Conservation (phyloP, 2,329 filamentous ascomycete genomes). For the Juglanconis oblonga region DNA sequence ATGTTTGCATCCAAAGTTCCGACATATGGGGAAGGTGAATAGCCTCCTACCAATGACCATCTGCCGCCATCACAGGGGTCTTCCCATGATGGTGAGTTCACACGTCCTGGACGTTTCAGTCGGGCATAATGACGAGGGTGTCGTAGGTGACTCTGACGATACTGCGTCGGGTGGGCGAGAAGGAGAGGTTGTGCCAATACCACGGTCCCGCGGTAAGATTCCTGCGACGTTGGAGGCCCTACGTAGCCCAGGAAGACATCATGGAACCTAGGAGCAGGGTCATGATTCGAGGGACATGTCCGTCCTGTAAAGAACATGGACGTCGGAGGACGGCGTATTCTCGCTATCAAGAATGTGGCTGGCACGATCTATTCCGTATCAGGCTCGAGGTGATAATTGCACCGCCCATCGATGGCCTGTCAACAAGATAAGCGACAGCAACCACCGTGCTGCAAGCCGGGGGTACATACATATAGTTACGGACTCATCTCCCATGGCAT, state of each 20-base stretch:
- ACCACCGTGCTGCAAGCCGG: background rate
- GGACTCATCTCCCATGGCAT: background rate
- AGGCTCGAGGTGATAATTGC: background rate
- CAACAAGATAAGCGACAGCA: background rate
- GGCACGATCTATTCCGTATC: background rate
- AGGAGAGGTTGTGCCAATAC: background rate
- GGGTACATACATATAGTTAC: background rate
- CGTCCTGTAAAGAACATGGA: background rate
- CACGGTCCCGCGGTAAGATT: background rate
- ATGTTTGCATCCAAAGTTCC: constrained; percentile 1
- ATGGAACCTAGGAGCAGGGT: background rate
- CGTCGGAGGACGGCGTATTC: background rate
- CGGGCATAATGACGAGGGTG: background rate
- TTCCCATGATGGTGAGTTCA: background rate
- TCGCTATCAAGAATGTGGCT: background rate
- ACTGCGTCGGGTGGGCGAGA: background rate
- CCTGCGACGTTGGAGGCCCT: too few relatives aligned
- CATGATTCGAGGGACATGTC: background rate
- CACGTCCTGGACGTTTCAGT: background rate
- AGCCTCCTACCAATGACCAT: background rate
- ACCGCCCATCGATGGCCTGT: background rate
- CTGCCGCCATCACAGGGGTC: background rate
- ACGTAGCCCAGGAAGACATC: too few relatives aligned
- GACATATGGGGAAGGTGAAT: constrained; percentile 11
- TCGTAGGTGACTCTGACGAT: background rate